Evolutionary conservation across 192 early-diverging fungal genomes (phyloP).

Genomic region (Coemansia sp.): DNA sequence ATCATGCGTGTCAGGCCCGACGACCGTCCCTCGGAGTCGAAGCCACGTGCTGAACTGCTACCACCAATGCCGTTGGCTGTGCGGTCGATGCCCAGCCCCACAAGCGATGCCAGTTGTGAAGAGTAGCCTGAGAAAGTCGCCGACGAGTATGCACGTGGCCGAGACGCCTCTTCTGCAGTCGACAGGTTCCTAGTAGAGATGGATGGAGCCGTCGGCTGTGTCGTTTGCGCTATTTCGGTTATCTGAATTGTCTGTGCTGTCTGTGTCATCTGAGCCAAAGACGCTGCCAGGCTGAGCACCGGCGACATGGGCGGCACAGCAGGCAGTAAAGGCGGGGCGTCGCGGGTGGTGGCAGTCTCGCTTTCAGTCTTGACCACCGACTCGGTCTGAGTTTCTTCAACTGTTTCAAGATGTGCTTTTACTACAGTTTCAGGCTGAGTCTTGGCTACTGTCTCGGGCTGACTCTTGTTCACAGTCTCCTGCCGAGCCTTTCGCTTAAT

Average conservation of each 20-base stretch:
- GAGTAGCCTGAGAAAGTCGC: slow-evolving; percentile 6
- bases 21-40: slow-evolving; percentile 18
- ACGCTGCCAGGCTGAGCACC: slow-evolving; percentile 20
- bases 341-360: neutral
- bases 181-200: too few species aligned
- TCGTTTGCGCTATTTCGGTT: too few species aligned
- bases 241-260: neutral
- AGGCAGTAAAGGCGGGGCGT: slow-evolving; percentile 7
- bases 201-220: too few species aligned
- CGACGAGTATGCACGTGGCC: neutral
- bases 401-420: slow-evolving; percentile 2
- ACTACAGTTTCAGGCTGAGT: neutral
- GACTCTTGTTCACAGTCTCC: slow-evolving; percentile 15
- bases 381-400: neutral
- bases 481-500: too few species aligned
- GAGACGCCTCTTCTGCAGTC: neutral
- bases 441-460: neutral
- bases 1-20: slow-evolving; percentile 36
- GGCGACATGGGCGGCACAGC: slow-evolving; percentile 11
- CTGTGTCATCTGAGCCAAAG: slow-evolving; percentile 12
- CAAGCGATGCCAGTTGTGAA: neutral
- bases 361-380: neutral
- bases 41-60: slow-evolving; percentile 2
- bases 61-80: neutral
- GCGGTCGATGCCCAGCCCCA: slow-evolving; percentile 2